phyloP scores from a whole-genome alignment of 2,329 filamentous ascomycete genomes.

The Albophoma yamanashiensis region DNA sequence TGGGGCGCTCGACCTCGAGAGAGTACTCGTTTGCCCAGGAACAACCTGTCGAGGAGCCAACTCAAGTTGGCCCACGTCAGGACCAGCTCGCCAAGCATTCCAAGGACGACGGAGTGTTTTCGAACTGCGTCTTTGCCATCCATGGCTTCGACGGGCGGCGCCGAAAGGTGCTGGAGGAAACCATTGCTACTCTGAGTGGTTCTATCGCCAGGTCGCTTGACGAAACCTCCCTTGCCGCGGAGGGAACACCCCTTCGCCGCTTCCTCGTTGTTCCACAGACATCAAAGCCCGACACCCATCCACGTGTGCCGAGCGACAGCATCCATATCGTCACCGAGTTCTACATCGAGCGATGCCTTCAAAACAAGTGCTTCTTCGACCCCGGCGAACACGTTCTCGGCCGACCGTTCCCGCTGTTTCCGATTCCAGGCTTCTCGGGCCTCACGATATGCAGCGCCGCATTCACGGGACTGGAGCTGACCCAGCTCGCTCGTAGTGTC shows the following conservation, averaged over 20 bases:
- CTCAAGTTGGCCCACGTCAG: background rate
- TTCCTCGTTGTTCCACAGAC: constrained; percentile 46
- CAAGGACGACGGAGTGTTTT: constrained; percentile 34
- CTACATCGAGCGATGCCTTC: constrained; percentile 84
- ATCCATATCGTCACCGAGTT: constrained; percentile 67
- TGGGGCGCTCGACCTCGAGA: constrained; percentile 35
- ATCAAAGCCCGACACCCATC: constrained; percentile 35
- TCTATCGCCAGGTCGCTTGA: constrained; percentile 29
- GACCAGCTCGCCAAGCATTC: background rate
- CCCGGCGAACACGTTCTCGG: constrained; percentile 64
- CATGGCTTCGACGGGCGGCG: constrained; percentile 46
- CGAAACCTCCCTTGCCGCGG: constrained; percentile 21
- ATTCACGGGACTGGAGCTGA: constrained; percentile 73
- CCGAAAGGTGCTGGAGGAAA: constrained; percentile 34
- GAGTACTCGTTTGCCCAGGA: constrained; percentile 21
- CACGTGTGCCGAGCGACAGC: constrained; percentile 21
- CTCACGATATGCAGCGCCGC: constrained; percentile 70
- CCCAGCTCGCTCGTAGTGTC: constrained; percentile 72
- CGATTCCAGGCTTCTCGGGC: constrained; percentile 56
- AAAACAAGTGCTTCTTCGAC: constrained; percentile 60
- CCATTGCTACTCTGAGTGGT: constrained; percentile 38
- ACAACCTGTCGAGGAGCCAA: constrained; percentile 3
- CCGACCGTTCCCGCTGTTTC: constrained; percentile 62
- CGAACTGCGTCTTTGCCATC: constrained; percentile 46
- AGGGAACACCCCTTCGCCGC: constrained; percentile 22